Evolutionary conservation across 768 basidiomycete species (phyloP).

Genomic region (Butyriboletus loyo): DNA sequence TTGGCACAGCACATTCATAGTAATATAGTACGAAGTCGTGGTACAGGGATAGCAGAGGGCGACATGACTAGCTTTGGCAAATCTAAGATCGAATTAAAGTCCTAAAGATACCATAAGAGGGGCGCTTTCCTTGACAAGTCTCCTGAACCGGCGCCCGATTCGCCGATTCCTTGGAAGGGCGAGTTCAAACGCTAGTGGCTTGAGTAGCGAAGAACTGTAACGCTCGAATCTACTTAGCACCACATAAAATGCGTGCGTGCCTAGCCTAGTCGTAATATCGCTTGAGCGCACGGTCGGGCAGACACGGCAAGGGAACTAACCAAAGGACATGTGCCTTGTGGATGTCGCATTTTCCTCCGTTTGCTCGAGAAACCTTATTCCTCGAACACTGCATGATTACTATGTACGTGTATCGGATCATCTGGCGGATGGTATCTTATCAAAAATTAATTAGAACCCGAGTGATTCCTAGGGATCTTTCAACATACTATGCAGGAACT

Average conservation of each 20-base stretch:
- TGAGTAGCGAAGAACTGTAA: conserved; percentile 47
- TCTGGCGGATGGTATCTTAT: conserved; percentile 60
- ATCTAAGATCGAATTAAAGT: conserved; percentile 4
- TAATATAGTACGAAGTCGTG: neutral
- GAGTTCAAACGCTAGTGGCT: conserved; percentile 49
- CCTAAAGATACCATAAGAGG: conserved; percentile 22
- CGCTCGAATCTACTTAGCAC: conserved; percentile 53
- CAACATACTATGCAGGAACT: conserved; percentile 56
- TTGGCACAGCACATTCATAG: neutral
- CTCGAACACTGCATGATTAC: conserved; percentile 47
- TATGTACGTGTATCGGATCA: conserved; percentile 54
- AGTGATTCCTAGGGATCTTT: neutral
- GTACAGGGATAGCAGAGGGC: neutral
- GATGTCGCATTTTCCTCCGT: conserved; percentile 41
- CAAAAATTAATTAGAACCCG: neutral
- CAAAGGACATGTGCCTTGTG: conserved; percentile 55
- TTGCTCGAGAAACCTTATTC: conserved; percentile 38
- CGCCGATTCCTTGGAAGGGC: conserved; percentile 43
- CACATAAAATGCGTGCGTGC: conserved; percentile 72
- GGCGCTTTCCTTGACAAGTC: conserved; percentile 37
- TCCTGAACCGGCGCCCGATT: conserved; percentile 44
- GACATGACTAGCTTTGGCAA: neutral
- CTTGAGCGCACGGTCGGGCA: conserved; percentile 2
- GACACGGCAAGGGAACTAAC: conserved; percentile 38
- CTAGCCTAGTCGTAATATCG: conserved; percentile 54